phyloP scores from a whole-genome alignment of 768 basidiomycete species.

The Sarcomyxa edulis region DNA sequence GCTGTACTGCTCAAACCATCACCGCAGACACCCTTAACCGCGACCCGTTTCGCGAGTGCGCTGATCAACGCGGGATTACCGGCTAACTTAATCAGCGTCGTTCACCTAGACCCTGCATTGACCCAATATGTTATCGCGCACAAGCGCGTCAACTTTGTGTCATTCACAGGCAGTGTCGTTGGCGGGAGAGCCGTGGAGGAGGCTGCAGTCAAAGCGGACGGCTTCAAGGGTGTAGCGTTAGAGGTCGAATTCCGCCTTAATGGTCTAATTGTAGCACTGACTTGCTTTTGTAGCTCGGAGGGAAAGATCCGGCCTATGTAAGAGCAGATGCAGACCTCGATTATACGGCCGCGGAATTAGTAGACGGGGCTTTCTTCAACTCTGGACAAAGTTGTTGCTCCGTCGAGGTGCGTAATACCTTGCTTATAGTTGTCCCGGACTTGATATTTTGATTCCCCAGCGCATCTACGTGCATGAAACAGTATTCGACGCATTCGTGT shows the following conservation, averaged over 20 bases:
- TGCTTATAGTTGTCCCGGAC: neutral
- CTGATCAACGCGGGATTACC: constrained; percentile 79
- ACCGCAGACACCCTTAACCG: constrained; percentile 89
- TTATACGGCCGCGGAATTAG: constrained; percentile 80
- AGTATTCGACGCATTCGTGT: constrained; percentile 76
- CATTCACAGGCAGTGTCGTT: constrained; percentile 83
- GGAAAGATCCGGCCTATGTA: constrained; percentile 98
- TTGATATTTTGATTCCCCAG: constrained; percentile 27
- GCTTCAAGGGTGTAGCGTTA: constrained; percentile 84
- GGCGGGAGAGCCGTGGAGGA: constrained; percentile 73
- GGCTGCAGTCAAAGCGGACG: constrained; percentile 56
- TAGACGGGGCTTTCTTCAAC: constrained; percentile 97
- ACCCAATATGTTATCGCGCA: constrained; percentile 60
- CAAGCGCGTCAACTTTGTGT: constrained; percentile 69
- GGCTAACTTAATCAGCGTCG: constrained; percentile 61
- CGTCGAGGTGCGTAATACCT: constrained; percentile 57
- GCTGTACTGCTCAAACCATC: constrained; percentile 91
- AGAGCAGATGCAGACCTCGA: constrained; percentile 78
- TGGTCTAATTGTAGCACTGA: neutral
- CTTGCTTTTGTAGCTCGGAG: constrained; percentile 64
- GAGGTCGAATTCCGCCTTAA: constrained; percentile 44
- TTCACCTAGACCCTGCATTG: constrained; percentile 66
- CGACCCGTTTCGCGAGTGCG: constrained; percentile 71
- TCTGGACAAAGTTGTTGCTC: constrained; percentile 97
- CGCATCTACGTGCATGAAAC: constrained; percentile 92